Percentiles rank a stretch among this genome's conserved stretches.
Conservation (phyloP, 805 yeast genomes). For the Candida succiphila region DNA sequence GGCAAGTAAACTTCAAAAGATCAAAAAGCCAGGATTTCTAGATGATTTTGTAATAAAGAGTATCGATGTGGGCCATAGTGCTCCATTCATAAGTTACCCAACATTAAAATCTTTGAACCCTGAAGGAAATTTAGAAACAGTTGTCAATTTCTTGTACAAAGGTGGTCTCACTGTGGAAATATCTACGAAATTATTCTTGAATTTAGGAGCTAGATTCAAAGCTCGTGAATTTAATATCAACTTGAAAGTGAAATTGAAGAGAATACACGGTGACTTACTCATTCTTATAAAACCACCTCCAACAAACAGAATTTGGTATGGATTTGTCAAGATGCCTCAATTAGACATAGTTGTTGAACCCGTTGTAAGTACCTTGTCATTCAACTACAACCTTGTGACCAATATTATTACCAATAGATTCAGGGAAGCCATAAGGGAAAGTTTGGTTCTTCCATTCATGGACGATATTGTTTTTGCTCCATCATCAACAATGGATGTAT, state of each 20-base stretch:
- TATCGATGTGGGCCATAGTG: constrained; percentile 67
- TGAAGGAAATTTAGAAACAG: constrained; percentile 64
- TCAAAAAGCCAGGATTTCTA: constrained; percentile 79
- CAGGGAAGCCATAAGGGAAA: constrained; percentile 67
- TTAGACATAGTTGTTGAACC: constrained; percentile 78
- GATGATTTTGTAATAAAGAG: constrained; percentile 71
- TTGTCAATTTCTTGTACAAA: constrained; percentile 52
- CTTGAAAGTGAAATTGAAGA: constrained; percentile 57
- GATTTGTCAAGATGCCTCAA: constrained; percentile 71
- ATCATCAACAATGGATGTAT: constrained; percentile 58
- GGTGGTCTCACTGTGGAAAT: constrained; percentile 74
- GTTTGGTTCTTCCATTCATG: constrained; percentile 79
- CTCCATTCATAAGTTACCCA: constrained; percentile 75
- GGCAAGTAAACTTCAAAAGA: constrained; percentile 62
- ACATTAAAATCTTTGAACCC: constrained; percentile 59
- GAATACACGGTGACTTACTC: constrained; percentile 64
- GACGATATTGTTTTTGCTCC: constrained; percentile 76
- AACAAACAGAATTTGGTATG: constrained; percentile 83
- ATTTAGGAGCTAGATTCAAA: constrained; percentile 65
- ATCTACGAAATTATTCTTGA: constrained; percentile 70
- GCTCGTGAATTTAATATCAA: constrained; percentile 66
- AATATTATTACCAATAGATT: constrained; percentile 70
- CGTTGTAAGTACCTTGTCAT: constrained; percentile 74
- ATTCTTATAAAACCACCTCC: constrained; percentile 82
- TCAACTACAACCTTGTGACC: constrained; percentile 71